A percentile compares a stretch with the other conserved stretches of the same genome.
Evolutionary conservation across 225 moss, liverwort and hornwort species (phyloP).

Genomic region (Pseudisothecium myosuroides): DNA sequence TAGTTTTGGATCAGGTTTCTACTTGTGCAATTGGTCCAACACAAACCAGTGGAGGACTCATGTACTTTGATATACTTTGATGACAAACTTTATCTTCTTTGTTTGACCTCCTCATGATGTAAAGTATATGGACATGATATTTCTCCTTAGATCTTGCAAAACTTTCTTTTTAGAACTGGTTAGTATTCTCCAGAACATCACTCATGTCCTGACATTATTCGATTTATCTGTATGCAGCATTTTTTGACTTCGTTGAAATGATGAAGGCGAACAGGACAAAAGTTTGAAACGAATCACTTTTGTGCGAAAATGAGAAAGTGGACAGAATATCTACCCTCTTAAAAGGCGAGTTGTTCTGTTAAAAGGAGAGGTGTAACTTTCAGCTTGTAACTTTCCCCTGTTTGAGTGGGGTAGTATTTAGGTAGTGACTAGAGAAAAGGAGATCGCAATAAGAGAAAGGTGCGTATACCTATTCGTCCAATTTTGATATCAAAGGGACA

Average conservation of each 20-base stretch:
- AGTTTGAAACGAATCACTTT: conserved; percentile 6
- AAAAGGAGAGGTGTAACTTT: conserved; percentile 12
- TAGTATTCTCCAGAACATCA: not conserved
- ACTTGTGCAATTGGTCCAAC: not conserved
- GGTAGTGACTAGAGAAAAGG: not conserved
- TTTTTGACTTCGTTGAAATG: conserved; percentile 88
- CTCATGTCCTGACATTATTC: conserved; percentile 10
- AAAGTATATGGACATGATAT: not conserved
- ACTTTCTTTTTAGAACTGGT: not conserved
- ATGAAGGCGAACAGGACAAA: conserved; percentile 53
- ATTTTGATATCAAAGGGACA: not conserved
- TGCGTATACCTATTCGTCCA: not conserved
- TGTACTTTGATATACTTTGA: not conserved
- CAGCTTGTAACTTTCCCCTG: not conserved
- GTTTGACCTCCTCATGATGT: conserved; percentile 13
- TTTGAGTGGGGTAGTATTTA: not conserved
- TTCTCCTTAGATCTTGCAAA: not conserved
- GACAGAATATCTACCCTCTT: not conserved
- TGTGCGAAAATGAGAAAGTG: not conserved
- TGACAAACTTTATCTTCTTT: not conserved
- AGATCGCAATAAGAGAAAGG: conserved; percentile 21
- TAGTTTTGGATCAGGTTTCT: not conserved
- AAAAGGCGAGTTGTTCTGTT: not conserved
- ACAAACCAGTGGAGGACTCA: not conserved
- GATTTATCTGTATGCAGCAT: conserved; percentile 48